Evolutionary conservation across 495 filamentous ascomycete species (phyloP), one percentile per base, ranked within the genome.

Genomic region (Clavariopsis aquatica): DNA sequence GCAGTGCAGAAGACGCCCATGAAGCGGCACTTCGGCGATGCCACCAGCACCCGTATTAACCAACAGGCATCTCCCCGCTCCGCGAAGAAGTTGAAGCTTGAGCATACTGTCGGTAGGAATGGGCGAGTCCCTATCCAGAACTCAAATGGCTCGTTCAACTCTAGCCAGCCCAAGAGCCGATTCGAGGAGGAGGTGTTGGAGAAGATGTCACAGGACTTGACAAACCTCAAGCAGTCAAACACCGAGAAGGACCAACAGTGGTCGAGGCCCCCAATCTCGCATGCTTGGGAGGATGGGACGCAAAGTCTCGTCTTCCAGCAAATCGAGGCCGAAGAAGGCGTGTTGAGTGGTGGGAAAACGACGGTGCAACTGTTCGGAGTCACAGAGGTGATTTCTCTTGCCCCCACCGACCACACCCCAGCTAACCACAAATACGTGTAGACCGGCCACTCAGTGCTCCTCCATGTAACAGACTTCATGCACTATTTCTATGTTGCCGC

Each of bases 401-500:
- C 52, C 24, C 52, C 29, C 52, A 5, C 49, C 19, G 22, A 28
- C 29, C 53, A 28, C 4, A 15, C 66, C 23, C 56, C 41, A 43
- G 49, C 68, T 45, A 62, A 60, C 56, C 26, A 60, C 15, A 8
- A 28, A 10, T 27, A 19, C 0, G 1, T 36, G 7, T 43, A 90
- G 80, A 77, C 82, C 46, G 94, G 94, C 64, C 90, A 99, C 77
- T 98, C 94, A 1, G 93, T 96, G 9, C 81, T 98, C 62, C 81
- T 99, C 19, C 93, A 99, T 75, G 92, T 99, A 60, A 96, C 89
- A 6, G 91, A 90, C 72, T 99, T 99, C 75, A 85, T 90, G 62
- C 94, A 98, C 75, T 99, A 99, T 70, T 84, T 99, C 53, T 99
- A 96, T 70, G 86, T 98, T 49, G 87, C 91, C 9, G 94, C 94